Conservation (phyloP, 306 rosid species). For the barrel medic (Medicago truncatula) region MtrunA17r5.0-ANR NC_053044.1:9771001-9771500, state of each 20-base stretch:
- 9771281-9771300: not conserved
- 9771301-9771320: constrained; percentile 39
- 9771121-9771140: not conserved
- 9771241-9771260: not conserved
- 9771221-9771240: not conserved
- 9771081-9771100: not conserved
- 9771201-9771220: not conserved
- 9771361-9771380: constrained; percentile 79
- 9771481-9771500: constrained; percentile 75
- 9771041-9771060: not conserved
- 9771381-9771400: constrained; percentile 52
- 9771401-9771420: constrained; percentile 45
- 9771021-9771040: too few species aligned
- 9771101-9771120: not conserved
- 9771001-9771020: not conserved
- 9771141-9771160: not conserved
- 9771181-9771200: not conserved
- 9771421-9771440: constrained; percentile 87
- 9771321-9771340: constrained; percentile 65
- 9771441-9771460: constrained; percentile 80
- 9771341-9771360: constrained; percentile 33
- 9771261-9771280: not conserved
- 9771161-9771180: not conserved
- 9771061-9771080: not conserved
- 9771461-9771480: constrained; percentile 73